These are phyloP conservation scores for Sistotremastrum suecicum DNA, from an alignment of 768 basidiomycete genomes.

Conservation along the genomic window DNA sequence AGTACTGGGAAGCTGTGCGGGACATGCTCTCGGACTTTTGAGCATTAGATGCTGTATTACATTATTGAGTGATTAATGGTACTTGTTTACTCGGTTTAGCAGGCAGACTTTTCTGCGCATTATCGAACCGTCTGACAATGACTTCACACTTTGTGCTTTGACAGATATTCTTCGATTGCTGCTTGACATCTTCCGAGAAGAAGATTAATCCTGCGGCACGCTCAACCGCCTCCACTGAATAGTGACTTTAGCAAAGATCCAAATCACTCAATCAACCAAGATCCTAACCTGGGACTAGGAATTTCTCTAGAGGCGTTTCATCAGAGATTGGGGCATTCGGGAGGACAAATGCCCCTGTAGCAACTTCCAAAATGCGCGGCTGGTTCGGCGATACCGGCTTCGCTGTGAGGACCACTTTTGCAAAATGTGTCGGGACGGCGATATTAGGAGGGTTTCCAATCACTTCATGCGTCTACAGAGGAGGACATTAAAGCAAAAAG, in stretches of 20 bases:
- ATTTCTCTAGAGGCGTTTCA: conserved; percentile 61
- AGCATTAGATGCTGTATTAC: conserved; percentile 3
- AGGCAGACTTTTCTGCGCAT: conserved; percentile 53
- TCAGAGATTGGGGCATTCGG: conserved; percentile 92
- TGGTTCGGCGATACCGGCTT: conserved; percentile 60
- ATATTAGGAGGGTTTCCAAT: conserved; percentile 87
- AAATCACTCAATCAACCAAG: not conserved
- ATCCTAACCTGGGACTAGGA: conserved; percentile 63
- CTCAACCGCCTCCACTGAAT: conserved; percentile 81
- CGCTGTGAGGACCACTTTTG: conserved; percentile 81
- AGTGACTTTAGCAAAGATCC: conserved; percentile 1
- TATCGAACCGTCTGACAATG: conserved; percentile 80
- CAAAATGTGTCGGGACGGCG: conserved; percentile 94
- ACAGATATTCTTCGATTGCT: conserved; percentile 73
- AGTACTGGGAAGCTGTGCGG: conserved; percentile 67
- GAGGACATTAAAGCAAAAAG: conserved; percentile 1
- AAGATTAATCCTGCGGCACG: conserved; percentile 74
- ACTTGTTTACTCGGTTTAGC: not conserved
- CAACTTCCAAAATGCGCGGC: conserved; percentile 58
- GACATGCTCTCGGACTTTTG: conserved; percentile 65
- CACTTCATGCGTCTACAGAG: conserved; percentile 72
- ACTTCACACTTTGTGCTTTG: conserved; percentile 79
- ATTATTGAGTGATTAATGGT: conserved; percentile 2
- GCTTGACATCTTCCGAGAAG: conserved; percentile 74
- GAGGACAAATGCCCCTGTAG: conserved; percentile 88